Conservation (phyloP, 73 alveolate genomes). For the Stentor roeselii region DNA sequence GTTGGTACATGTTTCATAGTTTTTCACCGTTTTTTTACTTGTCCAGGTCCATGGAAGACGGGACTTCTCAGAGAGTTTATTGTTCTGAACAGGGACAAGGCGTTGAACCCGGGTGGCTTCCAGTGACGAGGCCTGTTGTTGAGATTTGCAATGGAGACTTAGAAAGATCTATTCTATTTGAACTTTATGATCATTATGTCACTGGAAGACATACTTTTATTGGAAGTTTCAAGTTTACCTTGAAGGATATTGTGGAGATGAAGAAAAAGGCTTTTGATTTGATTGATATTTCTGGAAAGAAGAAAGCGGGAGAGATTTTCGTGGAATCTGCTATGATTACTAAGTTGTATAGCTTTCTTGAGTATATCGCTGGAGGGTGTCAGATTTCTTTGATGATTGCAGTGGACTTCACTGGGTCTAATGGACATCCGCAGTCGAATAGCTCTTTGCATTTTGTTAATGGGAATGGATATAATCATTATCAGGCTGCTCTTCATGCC, state of each 20-base stretch:
- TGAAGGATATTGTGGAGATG: neutral
- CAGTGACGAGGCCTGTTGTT: slow-evolving; percentile 30
- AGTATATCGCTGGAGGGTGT: slow-evolving; percentile 77
- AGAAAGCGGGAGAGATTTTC: slow-evolving; percentile 36
- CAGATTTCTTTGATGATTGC: slow-evolving; percentile 77
- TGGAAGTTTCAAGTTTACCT: neutral
- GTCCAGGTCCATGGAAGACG: slow-evolving; percentile 3
- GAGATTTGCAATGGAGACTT: slow-evolving; percentile 6
- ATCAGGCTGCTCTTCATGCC: slow-evolving; percentile 70
- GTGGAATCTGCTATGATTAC: slow-evolving; percentile 33
- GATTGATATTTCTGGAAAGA: slow-evolving; percentile 19
- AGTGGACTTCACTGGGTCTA: slow-evolving; percentile 91
- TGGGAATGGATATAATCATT: slow-evolving; percentile 64
- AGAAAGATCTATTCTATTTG: neutral
- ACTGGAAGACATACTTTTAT: neutral
- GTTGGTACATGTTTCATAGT: slow-evolving; percentile 6
- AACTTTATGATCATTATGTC: slow-evolving; percentile 1
- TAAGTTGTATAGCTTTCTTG: slow-evolving; percentile 62
- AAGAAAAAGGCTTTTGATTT: slow-evolving; percentile 14
- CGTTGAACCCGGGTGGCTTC: slow-evolving; percentile 29
- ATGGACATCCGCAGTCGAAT: slow-evolving; percentile 58
- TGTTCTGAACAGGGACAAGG: slow-evolving; percentile 33
- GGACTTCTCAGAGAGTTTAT: slow-evolving; percentile 29
- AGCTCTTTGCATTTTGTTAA: slow-evolving; percentile 75
- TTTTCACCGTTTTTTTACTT: slow-evolving; percentile 4